Evolutionary conservation across 768 basidiomycete genomes (phyloP).

Genomic region (Rhizopogon salebrosus): DNA sequence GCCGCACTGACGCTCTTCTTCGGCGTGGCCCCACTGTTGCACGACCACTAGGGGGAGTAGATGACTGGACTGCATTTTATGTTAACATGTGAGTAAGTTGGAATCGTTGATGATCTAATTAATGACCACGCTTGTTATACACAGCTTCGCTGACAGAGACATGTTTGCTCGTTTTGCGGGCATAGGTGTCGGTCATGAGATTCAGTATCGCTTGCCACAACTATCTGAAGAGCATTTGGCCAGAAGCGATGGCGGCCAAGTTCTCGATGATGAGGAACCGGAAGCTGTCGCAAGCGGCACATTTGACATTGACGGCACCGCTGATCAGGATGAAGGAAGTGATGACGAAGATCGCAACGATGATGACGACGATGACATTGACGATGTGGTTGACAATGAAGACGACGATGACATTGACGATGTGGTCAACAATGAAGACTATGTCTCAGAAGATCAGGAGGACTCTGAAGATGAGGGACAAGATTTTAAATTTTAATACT

Average conservation of each 20-base stretch:
- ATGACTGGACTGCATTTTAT: constrained; percentile 11
- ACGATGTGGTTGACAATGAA: not conserved
- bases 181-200: constrained; percentile 25
- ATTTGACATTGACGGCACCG: not conserved
- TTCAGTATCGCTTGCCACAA: not conserved
- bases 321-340: not conserved
- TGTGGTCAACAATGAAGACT: not conserved
- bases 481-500: too few species aligned
- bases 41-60: not conserved
- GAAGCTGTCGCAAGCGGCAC: too few species aligned
- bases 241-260: not conserved
- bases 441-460: not conserved
- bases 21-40: constrained; percentile 2
- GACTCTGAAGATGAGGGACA: too few species aligned
- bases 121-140: not conserved
- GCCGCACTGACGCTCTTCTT: constrained; percentile 9
- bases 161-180: constrained; percentile 32
- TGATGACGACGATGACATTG: not conserved
- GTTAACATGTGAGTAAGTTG: constrained; percentile 10
- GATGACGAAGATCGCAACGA: not conserved
- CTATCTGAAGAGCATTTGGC: too few species aligned
- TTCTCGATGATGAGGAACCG: too few species aligned
- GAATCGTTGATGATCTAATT: not conserved
- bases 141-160: constrained; percentile 36
- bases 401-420: not conserved